A percentile compares a stretch with the other conserved stretches of the same genome.
phyloP scores from a whole-genome alignment of 129 eudicot species.

The Helianthus tuberosus region DNA sequence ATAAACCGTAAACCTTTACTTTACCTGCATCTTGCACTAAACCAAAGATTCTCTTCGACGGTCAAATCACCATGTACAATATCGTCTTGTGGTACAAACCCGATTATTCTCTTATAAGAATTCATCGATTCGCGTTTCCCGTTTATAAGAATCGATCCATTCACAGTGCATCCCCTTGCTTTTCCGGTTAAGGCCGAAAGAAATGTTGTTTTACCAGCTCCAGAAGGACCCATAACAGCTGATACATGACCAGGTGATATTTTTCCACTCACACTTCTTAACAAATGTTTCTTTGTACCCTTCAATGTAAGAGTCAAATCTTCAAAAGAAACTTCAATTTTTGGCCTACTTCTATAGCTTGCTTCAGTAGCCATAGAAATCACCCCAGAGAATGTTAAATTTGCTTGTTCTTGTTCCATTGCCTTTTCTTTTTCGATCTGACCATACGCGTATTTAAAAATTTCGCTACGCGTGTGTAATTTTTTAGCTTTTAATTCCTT shows the following conservation, averaged over 20 bases:
- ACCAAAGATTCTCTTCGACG: slow-evolving; percentile 96
- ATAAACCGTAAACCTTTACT: background rate
- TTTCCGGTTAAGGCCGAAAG: slow-evolving; percentile 91
- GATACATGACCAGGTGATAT: slow-evolving; percentile 85
- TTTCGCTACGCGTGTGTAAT: slow-evolving; percentile 76
- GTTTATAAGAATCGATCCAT: slow-evolving; percentile 77
- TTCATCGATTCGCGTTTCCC: slow-evolving; percentile 68
- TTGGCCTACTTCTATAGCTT: slow-evolving; percentile 55
- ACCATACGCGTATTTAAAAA: slow-evolving; percentile 82
- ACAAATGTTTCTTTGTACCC: slow-evolving; percentile 76
- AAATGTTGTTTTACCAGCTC: slow-evolving; percentile 97
- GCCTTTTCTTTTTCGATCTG: slow-evolving; percentile 94
- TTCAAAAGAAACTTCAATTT: slow-evolving; percentile 80
- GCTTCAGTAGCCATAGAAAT: slow-evolving; percentile 65
- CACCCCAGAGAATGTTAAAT: slow-evolving; percentile 77
- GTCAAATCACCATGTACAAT: slow-evolving; percentile 95
- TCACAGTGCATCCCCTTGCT: slow-evolving; percentile 76
- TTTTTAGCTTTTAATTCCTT: slow-evolving; percentile 51
- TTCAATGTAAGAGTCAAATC: slow-evolving; percentile 85
- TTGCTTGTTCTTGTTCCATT: slow-evolving; percentile 57
- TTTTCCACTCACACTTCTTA: slow-evolving; percentile 84
- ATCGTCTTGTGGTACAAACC: slow-evolving; percentile 98
- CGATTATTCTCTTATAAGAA: slow-evolving; percentile 85
- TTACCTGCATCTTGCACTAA: slow-evolving; percentile 95
- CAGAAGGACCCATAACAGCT: slow-evolving; percentile 99